Percentiles rank a stretch among this genome's conserved stretches.
Conservation (phyloP, 495 filamentous ascomycete species). For the Penicillium waksmanii region DNA sequence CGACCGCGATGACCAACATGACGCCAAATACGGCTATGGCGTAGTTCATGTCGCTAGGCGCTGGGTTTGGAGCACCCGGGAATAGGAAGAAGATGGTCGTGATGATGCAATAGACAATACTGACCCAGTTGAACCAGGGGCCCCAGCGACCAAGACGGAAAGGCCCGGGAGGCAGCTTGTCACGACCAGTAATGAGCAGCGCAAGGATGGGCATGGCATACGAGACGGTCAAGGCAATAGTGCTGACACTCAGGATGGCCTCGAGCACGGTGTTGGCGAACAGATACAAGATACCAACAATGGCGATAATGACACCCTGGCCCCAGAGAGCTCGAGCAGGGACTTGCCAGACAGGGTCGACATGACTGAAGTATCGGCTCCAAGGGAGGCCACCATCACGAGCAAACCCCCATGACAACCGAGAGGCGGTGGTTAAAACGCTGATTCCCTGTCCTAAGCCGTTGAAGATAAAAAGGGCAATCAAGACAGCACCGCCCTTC, state of each 20-base stretch:
- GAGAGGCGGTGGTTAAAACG: conserved; percentile 53
- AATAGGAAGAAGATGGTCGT: conserved; percentile 56
- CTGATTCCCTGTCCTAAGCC: conserved; percentile 49
- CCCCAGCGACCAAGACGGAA: conserved; percentile 48
- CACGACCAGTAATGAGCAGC: conserved; percentile 45
- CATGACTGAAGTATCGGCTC: conserved; percentile 43
- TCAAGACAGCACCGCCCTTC: conserved; percentile 39
- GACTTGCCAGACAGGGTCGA: conserved; percentile 47
- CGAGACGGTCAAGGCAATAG: conserved; percentile 51
- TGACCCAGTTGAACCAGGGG: conserved; percentile 44
- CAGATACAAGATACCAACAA: conserved; percentile 50
- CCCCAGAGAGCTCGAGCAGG: conserved; percentile 50
- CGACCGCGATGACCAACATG: conserved; percentile 49
- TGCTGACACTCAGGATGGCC: conserved; percentile 56
- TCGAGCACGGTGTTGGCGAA: conserved; percentile 52
- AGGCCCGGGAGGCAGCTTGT: conserved; percentile 43
- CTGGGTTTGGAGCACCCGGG: conserved; percentile 43
- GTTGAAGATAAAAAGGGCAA: conserved; percentile 55
- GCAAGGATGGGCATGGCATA: conserved; percentile 52
- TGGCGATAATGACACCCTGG: conserved; percentile 44
- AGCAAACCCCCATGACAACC: conserved; percentile 59
- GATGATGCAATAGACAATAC: conserved; percentile 48
- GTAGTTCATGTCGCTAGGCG: conserved; percentile 51
- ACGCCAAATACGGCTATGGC: conserved; percentile 55
- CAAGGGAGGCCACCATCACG: conserved; percentile 59